Conservation (phyloP, 106 monocot genomes). For the Dactylorhiza incarnata region DNA sequence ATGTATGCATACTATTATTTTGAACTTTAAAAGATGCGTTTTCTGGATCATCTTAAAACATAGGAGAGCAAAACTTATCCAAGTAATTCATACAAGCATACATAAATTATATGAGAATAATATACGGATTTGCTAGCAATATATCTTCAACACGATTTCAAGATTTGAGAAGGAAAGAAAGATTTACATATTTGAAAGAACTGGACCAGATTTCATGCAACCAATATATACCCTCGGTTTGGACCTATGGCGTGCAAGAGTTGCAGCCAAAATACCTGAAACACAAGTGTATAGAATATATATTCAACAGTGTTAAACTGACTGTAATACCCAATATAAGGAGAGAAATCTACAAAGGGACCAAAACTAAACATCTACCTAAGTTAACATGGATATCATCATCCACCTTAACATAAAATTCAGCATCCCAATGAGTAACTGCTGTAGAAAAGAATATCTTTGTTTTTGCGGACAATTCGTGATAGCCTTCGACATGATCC, state of each 20-base stretch:
- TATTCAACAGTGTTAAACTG: not conserved
- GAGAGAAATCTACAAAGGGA: not conserved
- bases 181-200: slow-evolving; percentile 9
- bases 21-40: too few species aligned
- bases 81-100: too few species aligned
- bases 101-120: too few species aligned
- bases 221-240: slow-evolving; percentile 5
- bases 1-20: too few species aligned
- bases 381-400: slow-evolving; percentile 63
- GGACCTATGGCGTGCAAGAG: slow-evolving; percentile 6
- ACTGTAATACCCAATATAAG: not conserved
- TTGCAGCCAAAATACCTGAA: slow-evolving; percentile 6
- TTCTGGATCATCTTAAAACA: too few species aligned
- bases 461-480: slow-evolving; percentile 54
- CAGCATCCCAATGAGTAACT: slow-evolving; percentile 54
- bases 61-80: too few species aligned
- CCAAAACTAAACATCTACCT: slow-evolving; percentile 15
- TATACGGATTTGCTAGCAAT: too few species aligned
- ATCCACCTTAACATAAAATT: slow-evolving; percentile 54
- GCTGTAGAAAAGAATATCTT: slow-evolving; percentile 60
- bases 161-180: not conserved
- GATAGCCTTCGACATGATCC: slow-evolving; percentile 60
- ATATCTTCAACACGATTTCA: not conserved
- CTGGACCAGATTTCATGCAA: slow-evolving; percentile 9
- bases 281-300: not conserved